Evolutionary conservation across 176 grass and related monocot genomes (phyloP), one percentile per base, ranked within the genome.

Genomic region (Metroxylon sagu): DNA sequence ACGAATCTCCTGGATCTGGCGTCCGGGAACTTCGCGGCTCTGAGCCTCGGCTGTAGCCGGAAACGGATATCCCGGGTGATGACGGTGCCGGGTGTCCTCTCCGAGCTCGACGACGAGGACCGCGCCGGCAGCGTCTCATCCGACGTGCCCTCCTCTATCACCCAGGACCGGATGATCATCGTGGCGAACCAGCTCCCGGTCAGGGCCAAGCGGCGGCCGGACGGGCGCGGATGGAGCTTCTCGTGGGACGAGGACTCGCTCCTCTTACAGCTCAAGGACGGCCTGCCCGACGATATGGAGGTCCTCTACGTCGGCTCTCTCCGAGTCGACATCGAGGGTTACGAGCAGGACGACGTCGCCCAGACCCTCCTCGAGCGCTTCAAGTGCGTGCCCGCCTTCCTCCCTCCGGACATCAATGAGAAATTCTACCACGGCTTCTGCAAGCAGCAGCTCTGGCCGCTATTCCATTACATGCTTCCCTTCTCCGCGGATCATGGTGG

Each of bases 271-370:
- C 80, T 89, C 64, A 81, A 81, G 55, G 85, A 80, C 56, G 85
- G 85, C 19, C 85, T 89, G 59, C 85, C 85, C 14, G 80, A 79
- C 2, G 85, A 88, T 59, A 88, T 88, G 85, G 85, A 88, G 76
- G 85, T 88, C 16, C 79, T 88, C 72, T 88, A 83, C 79, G 76
- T 88, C 48, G 85, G 85, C 67, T 88, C 85, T 35, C 85, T 88
- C 68, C 58, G 51, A 25, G 80, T 74, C 51, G 85, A 88, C 72
- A 80, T 88, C 25, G 80, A 74, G 25, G 1, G 31, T 18, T 58
- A 35, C 5, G 85, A 88, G 43, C 85, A 88, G 68, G 85, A 88
- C 59, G 80, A 83, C 43, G 80, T 88, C 53, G 76, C 85, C 16
- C 80, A 83, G 76, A 18, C 76, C 14, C 80, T 88, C 5, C 85